Evolutionary conservation across 2,329 filamentous ascomycete species (phyloP).

Genomic region (Penicillium sp.): DNA sequence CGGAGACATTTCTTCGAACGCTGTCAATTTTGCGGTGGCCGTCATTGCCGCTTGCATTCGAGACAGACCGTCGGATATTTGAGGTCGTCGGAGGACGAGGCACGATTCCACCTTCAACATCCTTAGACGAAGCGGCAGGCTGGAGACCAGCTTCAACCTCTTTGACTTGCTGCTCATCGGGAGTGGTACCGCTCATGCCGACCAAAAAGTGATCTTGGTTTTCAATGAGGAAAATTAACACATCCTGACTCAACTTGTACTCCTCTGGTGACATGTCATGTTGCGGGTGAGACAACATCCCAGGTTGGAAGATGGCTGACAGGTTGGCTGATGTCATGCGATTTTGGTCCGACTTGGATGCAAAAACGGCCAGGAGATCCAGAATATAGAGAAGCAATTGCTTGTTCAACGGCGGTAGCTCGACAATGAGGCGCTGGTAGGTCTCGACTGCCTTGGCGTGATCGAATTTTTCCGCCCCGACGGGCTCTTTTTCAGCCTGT

Average conservation of each 20-base stretch:
- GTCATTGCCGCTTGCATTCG: slow-evolving; percentile 86
- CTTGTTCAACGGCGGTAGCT: slow-evolving; percentile 87
- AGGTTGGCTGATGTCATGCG: slow-evolving; percentile 95
- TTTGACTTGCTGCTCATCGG: slow-evolving; percentile 76
- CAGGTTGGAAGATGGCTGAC: slow-evolving; percentile 95
- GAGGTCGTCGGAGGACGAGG: slow-evolving; percentile 46
- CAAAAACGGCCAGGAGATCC: slow-evolving; percentile 93
- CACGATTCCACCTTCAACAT: slow-evolving; percentile 67
- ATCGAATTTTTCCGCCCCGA: slow-evolving; percentile 74
- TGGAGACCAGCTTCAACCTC: slow-evolving; percentile 68
- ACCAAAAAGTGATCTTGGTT: slow-evolving; percentile 98
- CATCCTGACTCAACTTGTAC: slow-evolving; percentile 93
- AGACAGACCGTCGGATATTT: slow-evolving; percentile 71
- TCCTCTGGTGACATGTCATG: slow-evolving; percentile 96
- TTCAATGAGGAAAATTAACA: slow-evolving; percentile 96
- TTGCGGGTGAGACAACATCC: slow-evolving; percentile 87
- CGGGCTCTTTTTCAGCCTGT: slow-evolving; percentile 68
- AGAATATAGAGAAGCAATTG: slow-evolving; percentile 95
- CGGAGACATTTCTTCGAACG: slow-evolving; percentile 86
- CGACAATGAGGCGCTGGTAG: slow-evolving; percentile 90
- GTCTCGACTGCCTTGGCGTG: slow-evolving; percentile 73
- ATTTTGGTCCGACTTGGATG: slow-evolving; percentile 94
- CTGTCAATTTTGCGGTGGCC: slow-evolving; percentile 77
- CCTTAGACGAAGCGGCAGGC: slow-evolving; percentile 45
- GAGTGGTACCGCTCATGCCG: slow-evolving; percentile 97